Conservation (phyloP, 805 yeast genomes). For the Pichia cabralensis region DNA sequence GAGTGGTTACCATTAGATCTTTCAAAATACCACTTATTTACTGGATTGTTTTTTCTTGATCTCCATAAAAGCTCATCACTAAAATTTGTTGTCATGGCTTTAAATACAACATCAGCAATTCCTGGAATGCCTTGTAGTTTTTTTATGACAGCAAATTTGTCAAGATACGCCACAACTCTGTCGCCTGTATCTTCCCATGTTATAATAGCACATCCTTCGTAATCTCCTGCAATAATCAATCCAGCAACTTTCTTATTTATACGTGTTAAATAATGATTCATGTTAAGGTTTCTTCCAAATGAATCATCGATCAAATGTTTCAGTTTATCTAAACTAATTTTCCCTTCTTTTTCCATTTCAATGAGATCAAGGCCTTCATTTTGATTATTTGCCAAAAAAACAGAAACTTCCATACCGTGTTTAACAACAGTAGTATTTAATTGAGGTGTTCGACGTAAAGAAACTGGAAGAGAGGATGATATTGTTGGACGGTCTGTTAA, state of each 20-base stretch:
- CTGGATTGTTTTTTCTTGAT: slow-evolving; percentile 77
- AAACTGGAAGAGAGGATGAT: slow-evolving; percentile 81
- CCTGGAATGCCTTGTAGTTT: slow-evolving; percentile 85
- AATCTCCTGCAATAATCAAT: slow-evolving; percentile 80
- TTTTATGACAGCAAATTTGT: slow-evolving; percentile 85
- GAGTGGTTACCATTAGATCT: slow-evolving; percentile 65
- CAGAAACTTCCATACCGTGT: slow-evolving; percentile 56
- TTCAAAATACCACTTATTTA: slow-evolving; percentile 96
- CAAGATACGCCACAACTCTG: slow-evolving; percentile 61
- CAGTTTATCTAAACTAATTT: slow-evolving; percentile 48
- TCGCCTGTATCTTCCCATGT: slow-evolving; percentile 40
- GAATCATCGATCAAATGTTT: slow-evolving; percentile 64
- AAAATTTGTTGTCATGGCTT: slow-evolving; percentile 58
- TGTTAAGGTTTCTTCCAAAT: slow-evolving; percentile 59
- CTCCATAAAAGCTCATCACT: slow-evolving; percentile 82
- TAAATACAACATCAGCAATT: slow-evolving; percentile 87
- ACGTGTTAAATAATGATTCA: slow-evolving; percentile 56
- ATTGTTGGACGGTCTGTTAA: slow-evolving; percentile 86
- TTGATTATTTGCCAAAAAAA: slow-evolving; percentile 25
- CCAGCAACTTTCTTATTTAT: slow-evolving; percentile 62
- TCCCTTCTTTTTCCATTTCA: slow-evolving; percentile 27
- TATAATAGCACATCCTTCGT: slow-evolving; percentile 89
- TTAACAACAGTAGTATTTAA: slow-evolving; percentile 72
- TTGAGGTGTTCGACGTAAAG: slow-evolving; percentile 44
- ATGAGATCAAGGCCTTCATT: slow-evolving; percentile 30